These are phyloP conservation scores for Epithemia pelagica DNA, from an alignment of 108 stramenopile genomes.

Conservation along the genomic window DNA sequence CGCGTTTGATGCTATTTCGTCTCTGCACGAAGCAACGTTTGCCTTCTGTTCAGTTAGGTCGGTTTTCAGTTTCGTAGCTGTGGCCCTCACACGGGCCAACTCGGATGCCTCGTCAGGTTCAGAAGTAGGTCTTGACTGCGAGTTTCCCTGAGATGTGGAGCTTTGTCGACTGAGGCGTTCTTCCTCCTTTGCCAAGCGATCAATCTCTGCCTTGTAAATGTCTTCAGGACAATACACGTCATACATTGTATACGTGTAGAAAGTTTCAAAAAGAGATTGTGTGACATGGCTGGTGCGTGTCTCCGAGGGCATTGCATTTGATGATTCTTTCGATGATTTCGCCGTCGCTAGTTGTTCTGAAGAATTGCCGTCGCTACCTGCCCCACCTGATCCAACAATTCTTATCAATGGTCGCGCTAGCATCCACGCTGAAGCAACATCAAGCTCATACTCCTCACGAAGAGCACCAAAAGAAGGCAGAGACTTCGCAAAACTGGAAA, in stretches of 20 bases:
- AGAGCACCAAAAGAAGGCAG: constrained; percentile 58
- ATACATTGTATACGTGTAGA: constrained; percentile 56
- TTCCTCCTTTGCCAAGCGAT: constrained; percentile 57
- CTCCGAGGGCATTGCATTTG: constrained; percentile 27
- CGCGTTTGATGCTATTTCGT: constrained; percentile 37
- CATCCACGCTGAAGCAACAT: constrained; percentile 61
- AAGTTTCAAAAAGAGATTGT: constrained; percentile 53
- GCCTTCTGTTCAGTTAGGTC: constrained; percentile 63
- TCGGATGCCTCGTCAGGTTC: constrained; percentile 30
- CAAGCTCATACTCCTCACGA: constrained; percentile 40
- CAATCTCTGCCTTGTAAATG: constrained; percentile 54
- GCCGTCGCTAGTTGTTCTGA: not conserved
- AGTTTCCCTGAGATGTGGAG: constrained; percentile 27
- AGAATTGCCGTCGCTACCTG: not conserved
- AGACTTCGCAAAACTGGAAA: constrained; percentile 41
- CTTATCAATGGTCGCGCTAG: constrained; percentile 49
- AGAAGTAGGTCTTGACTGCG: constrained; percentile 9
- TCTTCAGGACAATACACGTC: constrained; percentile 72
- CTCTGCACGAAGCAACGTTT: constrained; percentile 36
- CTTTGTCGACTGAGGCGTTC: constrained; percentile 49
- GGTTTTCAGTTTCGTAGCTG: constrained; percentile 29
- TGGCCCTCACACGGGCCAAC: constrained; percentile 40
- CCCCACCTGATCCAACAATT: constrained; percentile 6
- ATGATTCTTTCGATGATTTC: not conserved
- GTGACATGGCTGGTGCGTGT: constrained; percentile 42